These are phyloP conservation scores for carrot (Daucus carota) DNA, from an alignment of 129 eudicot species.

Conservation along the genomic window DH1_v3.0 NC_030382.2:45667501-45668000, in stretches of 20 bases:
- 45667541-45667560: no score
- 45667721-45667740: neutral
- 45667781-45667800: slow-evolving; percentile 96
- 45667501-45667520: no score
- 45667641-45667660: no score
- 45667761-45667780: slow-evolving; percentile 86
- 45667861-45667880: slow-evolving; percentile 90
- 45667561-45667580: no score
- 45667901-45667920: neutral
- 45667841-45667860: slow-evolving; percentile 98
- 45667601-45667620: neutral
- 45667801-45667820: slow-evolving; percentile 94
- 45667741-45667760: neutral
- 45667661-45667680: neutral
- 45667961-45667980: neutral
- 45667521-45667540: no score
- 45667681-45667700: neutral
- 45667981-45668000: neutral
- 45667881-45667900: slow-evolving; percentile 41
- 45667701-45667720: neutral
- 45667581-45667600: neutral
- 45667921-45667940: neutral
- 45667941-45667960: neutral
- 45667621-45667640: no score
- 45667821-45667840: slow-evolving; percentile 99